phyloP scores from a whole-genome alignment of 192 early-diverging fungal genomes.

The Backusella tuberculispora region DNA sequence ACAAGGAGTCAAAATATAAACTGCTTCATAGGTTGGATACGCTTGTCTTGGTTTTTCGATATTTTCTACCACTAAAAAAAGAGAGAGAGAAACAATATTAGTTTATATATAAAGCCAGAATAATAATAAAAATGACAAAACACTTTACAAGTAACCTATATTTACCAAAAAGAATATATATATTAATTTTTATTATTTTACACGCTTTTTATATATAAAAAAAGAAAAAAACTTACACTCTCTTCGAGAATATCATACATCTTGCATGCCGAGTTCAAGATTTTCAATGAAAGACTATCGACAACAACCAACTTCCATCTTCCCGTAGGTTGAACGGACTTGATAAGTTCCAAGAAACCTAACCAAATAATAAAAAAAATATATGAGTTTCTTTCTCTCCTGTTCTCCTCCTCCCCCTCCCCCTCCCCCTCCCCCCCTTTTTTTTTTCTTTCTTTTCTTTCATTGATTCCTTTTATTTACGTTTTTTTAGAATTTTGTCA shows the following conservation, averaged over 20 bases:
- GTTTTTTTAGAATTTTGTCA: slow-evolving; percentile 42
- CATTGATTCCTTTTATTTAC: slow-evolving; percentile 15
- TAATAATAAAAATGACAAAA: neutral
- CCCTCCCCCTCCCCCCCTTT: too few species aligned
- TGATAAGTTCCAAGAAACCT: slow-evolving; percentile 77
- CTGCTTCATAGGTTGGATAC: slow-evolving; percentile 62
- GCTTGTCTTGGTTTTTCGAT: slow-evolving; percentile 61
- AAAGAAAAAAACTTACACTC: slow-evolving; percentile 54
- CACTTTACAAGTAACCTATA: neutral
- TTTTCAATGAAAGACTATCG: slow-evolving; percentile 72
- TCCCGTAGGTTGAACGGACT: slow-evolving; percentile 72
- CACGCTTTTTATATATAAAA: neutral
- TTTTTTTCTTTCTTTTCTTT: too few species aligned
- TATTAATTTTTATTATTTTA: neutral
- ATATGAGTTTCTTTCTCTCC: too few species aligned
- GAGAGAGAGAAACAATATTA: neutral
- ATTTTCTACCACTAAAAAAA: slow-evolving; percentile 61
- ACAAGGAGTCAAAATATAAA: slow-evolving; percentile 65
- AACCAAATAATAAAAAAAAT: neutral
- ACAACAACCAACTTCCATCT: slow-evolving; percentile 86
- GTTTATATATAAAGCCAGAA: neutral
- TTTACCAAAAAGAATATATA: neutral
- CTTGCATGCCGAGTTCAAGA: slow-evolving; percentile 76
- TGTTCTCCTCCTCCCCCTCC: too few species aligned
- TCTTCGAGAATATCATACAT: slow-evolving; percentile 72